phyloP scores from a whole-genome alignment of 1,284 basidiomycete species.

The Trametes hirsuta region DNA sequence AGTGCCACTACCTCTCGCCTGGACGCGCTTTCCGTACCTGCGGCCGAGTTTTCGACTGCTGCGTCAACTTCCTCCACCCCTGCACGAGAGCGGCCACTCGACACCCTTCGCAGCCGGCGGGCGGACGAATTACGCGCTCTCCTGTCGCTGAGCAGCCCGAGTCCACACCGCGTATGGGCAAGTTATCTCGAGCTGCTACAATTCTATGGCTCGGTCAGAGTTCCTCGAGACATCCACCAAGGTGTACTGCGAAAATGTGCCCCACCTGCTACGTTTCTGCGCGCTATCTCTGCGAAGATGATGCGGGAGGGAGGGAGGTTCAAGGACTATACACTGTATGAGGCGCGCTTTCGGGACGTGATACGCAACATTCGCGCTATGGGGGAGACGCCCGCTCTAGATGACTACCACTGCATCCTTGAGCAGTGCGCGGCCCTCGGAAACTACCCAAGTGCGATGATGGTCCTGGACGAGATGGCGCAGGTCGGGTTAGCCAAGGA shows the following conservation, averaged over 20 bases:
- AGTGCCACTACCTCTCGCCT: conserved; percentile 8
- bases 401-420: conserved; percentile 75
- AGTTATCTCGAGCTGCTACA: conserved; percentile 60
- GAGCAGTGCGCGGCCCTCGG: conserved; percentile 75
- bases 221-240: conserved; percentile 69
- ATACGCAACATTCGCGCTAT: conserved; percentile 67
- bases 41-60: conserved; percentile 7
- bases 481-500: conserved; percentile 47
- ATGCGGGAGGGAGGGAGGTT: conserved; percentile 38
- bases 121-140: conserved; percentile 36
- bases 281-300: conserved; percentile 43
- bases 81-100: conserved; percentile 1
- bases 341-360: conserved; percentile 63
- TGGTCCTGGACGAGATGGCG: conserved; percentile 63
- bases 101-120: conserved; percentile 29
- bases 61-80: conserved; percentile 10
- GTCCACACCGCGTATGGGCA: conserved; percentile 58
- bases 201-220: conserved; percentile 44
- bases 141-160: conserved; percentile 36
- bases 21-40: conserved; percentile 16
- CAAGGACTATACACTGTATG: conserved; percentile 51
- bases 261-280: conserved; percentile 47
- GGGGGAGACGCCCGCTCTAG: conserved; percentile 51
- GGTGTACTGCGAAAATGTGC: conserved; percentile 68
- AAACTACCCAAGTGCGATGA: conserved; percentile 57